phyloP scores from a whole-genome alignment of 371 early-diverging fungal species.

The Mycotypha africana region DNA sequence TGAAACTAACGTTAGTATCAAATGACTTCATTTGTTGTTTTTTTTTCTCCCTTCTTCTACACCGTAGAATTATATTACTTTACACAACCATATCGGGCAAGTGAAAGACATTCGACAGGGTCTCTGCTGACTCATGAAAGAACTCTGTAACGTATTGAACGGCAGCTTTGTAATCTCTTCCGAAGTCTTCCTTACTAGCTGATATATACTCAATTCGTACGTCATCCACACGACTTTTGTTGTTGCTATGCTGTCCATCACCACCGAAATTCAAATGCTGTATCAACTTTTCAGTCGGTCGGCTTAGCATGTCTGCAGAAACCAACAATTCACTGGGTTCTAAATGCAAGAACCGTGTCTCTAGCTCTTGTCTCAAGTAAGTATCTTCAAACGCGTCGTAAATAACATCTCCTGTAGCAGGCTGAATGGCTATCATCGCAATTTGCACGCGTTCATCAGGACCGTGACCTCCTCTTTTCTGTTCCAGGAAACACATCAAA shows the following conservation, averaged over 20 bases:
- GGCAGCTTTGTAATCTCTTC: slow-evolving; percentile 45
- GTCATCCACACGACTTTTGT: too few relatives aligned
- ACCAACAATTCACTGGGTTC: slow-evolving; percentile 74
- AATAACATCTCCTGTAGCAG: slow-evolving; percentile 69
- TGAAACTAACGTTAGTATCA: too few relatives aligned
- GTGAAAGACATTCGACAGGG: too few relatives aligned
- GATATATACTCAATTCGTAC: too few relatives aligned
- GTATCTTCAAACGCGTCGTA: slow-evolving; percentile 75
- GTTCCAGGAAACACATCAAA: slow-evolving; percentile 56
- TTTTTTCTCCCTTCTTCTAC: too few relatives aligned
- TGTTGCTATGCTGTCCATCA: too few relatives aligned
- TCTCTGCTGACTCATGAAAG: too few relatives aligned
- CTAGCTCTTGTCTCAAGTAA: slow-evolving; percentile 65
- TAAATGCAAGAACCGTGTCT: slow-evolving; percentile 73
- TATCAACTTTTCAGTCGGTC: slow-evolving; percentile 52
- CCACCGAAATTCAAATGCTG: too few relatives aligned
- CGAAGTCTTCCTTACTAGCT: too few relatives aligned
- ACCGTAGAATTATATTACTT: too few relatives aligned
- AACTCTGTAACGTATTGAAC: slow-evolving; percentile 43
- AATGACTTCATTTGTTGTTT: too few relatives aligned
- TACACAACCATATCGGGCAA: too few relatives aligned
- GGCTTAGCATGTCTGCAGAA: slow-evolving; percentile 45
- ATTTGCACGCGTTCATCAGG: slow-evolving; percentile 41
- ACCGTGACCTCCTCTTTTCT: slow-evolving; percentile 44
- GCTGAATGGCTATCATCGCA: slow-evolving; percentile 61